A percentile compares a stretch with the other conserved stretches of the same genome.
These are phyloP conservation scores for Salicornia ramosissima DNA, from an alignment of 148 eudicot genomes.

Conservation along the genomic window DNA sequence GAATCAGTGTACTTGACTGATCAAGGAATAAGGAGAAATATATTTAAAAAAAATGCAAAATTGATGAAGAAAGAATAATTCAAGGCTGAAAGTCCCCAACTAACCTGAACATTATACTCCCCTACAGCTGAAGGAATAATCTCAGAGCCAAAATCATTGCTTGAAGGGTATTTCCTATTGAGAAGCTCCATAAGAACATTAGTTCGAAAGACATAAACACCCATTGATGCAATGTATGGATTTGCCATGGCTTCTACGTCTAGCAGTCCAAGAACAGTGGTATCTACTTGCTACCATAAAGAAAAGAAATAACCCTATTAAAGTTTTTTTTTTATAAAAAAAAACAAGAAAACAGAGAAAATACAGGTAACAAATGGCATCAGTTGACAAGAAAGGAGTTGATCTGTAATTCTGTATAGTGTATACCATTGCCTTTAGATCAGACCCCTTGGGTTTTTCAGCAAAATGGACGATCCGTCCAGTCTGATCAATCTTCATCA, in stretches of 20 bases:
- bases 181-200: constrained; percentile 59
- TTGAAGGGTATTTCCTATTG: constrained; percentile 45
- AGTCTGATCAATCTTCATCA: constrained; percentile 66
- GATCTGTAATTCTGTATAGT: too few relatives aligned
- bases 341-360: neutral
- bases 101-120: constrained; percentile 68
- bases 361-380: neutral
- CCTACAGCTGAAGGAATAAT: constrained; percentile 68
- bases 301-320: neutral
- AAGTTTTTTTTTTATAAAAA: too few relatives aligned
- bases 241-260: constrained; percentile 39
- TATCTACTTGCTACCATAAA: constrained; percentile 62
- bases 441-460: constrained; percentile 81
- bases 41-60: neutral
- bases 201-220: constrained; percentile 62
- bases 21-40: too few relatives aligned
- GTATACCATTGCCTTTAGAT: constrained; percentile 75
- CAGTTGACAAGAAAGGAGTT: too few relatives aligned
- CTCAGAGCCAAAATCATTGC: constrained; percentile 75
- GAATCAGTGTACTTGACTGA: neutral
- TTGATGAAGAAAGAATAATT: neutral
- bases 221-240: constrained; percentile 84
- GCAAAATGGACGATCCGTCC: constrained; percentile 69
- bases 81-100: neutral
- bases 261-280: constrained; percentile 54